Base-by-base conservation (phyloP, 2,329 filamentous ascomycete species). In the Penicillium crustosum region DNA sequence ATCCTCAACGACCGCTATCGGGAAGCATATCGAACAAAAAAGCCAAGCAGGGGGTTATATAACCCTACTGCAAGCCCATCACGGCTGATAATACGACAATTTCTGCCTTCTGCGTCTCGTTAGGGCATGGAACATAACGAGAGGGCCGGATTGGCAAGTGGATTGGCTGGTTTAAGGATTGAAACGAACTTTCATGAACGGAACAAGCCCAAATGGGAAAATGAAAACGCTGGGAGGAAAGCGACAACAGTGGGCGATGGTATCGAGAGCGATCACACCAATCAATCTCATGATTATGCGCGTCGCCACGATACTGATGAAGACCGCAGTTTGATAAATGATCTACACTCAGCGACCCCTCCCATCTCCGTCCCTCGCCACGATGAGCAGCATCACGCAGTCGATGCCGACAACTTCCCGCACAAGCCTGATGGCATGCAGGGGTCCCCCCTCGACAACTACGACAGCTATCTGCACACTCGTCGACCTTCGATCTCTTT, bases 331-430 rank as follows among this genome's bases (percentile, higher is more conserved):
- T 67, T 71, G 51, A 66, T 75, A 63, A 74, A 63, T 62, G 71
- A 73, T 61, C 65, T 76, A 52, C 74, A 77, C 69, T 76, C 74
- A 60, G 71, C 69, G 45, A 79, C 77, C 39, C 75, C 76, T 59
- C 77, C 77, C 33, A 78, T 80, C 51, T 72, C 74, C 49, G 78
- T 80, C n/a, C 78, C 78, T 45, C 73, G 75, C 54, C 61, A 68
- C 49, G 72, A 73, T 62, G 73, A 77, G 21, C 67, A 67, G 39
- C 66, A 65, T 43, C 61, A 64, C 19, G 25, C 60, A 4, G 60
- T 60, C 44, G 66, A 73, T 39, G 65, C 72, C 50, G 59, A 69
- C 39, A 67, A 62, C 42, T 76, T 68, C 41, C 72, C 72, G 17
- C 71, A 76, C 57, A 72, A 74, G 50, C 73, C 74, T 39, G 71